Evolutionary conservation across 495 filamentous ascomycete species (phyloP), one percentile per base, ranked within the genome.

Genomic region (Neurospora sp.): DNA sequence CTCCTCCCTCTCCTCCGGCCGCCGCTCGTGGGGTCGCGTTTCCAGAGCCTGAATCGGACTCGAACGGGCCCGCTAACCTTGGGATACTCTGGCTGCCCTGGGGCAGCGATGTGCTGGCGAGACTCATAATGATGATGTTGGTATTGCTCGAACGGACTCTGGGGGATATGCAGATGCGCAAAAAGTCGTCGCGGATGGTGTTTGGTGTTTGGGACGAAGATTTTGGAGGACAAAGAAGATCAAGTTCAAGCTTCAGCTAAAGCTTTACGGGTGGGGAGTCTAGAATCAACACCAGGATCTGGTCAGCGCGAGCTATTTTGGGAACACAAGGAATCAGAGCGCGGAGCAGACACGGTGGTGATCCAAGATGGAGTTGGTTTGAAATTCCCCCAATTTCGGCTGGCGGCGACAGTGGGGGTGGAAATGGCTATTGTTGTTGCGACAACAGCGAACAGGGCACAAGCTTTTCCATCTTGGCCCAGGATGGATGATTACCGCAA

Each of bases 11-110:
- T 18, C 7, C 77, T 35, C 79, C 80, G 16, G 74, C 73, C 4
- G 70, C 68, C 16, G 81, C 78, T 20, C 83, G 79, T 35, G 83
- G 80, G 59, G 80, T 82, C 40, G 81, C 76, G 73, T 82, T 79
- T 72, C 79, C 81, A 1, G 75, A 78, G 16, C 68, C 75, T 12
- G 75, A 75, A n/a, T 81, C 78, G 40, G 69, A 72, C 37, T 75
- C 79, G 61, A 76, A 74, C 0, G 79, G 81, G 16, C 81, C 79
- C 68, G 80, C 74, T 74, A 81, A 73, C 9, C 69, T 71, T 40
- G 81, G 77, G 42, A 75, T 73, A n/a, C 77, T 35, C 10, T 73
- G 74, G 22, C 61, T 45, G 71, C 75, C 72, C 69, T 73, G 72
- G 41, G 70, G 48, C 40, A 76, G 72, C 39, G 79, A 44, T 68